These are phyloP conservation scores for Colletotrichum sp. DNA, from an alignment of 2,329 filamentous ascomycete species.

Conservation along the genomic window DNA sequence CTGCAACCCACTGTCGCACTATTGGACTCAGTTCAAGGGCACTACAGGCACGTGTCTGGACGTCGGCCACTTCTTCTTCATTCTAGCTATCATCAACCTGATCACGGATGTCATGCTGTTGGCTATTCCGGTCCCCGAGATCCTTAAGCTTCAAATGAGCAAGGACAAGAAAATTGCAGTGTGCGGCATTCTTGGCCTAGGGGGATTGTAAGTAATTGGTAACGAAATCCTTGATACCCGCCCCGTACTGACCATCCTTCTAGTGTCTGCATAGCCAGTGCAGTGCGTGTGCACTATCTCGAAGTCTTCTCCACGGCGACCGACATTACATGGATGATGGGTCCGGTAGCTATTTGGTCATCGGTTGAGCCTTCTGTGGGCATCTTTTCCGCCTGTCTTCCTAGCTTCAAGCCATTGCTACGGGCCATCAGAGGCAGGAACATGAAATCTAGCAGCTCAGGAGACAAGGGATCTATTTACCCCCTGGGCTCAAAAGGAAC, in stretches of 20 bases:
- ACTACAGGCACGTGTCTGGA: not conserved
- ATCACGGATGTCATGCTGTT: not conserved
- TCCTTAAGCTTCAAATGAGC: not conserved
- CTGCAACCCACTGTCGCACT: not conserved
- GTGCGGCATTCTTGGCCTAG: not conserved
- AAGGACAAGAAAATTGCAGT: not conserved
- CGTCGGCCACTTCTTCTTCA: not conserved
- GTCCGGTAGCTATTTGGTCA: not conserved
- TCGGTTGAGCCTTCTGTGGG: not conserved
- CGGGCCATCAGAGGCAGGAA: not conserved
- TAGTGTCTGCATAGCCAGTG: not conserved
- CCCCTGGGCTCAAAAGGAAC: not conserved
- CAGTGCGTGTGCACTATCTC: not conserved
- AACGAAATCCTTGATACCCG: not conserved
- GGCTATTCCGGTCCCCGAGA: not conserved
- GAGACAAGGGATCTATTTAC: not conserved
- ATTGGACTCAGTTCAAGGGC: not conserved
- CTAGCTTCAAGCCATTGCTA: not conserved
- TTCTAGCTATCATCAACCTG: not conserved
- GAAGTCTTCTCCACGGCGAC: not conserved
- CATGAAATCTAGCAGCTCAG: not conserved
- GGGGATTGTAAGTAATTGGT: not conserved
- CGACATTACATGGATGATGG: not conserved
- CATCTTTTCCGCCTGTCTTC: not conserved
- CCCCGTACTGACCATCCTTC: not conserved